Conservation (phyloP, 306 rosid genomes). For the Potentilla sterilis region DNA sequence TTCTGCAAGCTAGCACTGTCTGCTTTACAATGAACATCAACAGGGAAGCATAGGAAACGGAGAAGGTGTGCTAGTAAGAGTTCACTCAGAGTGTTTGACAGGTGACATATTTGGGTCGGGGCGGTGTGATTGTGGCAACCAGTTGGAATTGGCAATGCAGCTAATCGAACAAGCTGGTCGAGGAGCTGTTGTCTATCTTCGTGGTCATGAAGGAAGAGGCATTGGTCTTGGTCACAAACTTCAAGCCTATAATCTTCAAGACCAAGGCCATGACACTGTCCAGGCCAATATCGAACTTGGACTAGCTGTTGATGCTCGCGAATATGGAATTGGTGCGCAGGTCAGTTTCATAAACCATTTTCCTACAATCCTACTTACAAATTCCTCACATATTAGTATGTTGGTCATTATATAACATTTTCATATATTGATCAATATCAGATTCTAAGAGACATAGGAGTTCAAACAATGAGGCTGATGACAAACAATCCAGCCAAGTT, state of each 20-base stretch:
- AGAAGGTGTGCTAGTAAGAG: constrained; percentile 70
- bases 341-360: constrained; percentile 31
- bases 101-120: constrained; percentile 89
- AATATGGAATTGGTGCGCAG: constrained; percentile 88
- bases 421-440: constrained; percentile 9
- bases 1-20: not conserved
- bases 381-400: not conserved
- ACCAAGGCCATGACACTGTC: constrained; percentile 80
- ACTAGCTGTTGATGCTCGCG: constrained; percentile 75
- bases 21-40: constrained; percentile 1
- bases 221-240: constrained; percentile 88
- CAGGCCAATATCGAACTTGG: constrained; percentile 86
- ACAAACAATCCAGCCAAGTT: constrained; percentile 90
- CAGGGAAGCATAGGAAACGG: constrained; percentile 79
- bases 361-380: not conserved
- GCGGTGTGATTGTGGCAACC: constrained; percentile 88
- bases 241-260: constrained; percentile 76
- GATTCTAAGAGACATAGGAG: constrained; percentile 79
- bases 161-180: constrained; percentile 67
- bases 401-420: not conserved
- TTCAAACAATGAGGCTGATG: constrained; percentile 75
- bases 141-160: constrained; percentile 78
- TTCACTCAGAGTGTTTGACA: constrained; percentile 86
- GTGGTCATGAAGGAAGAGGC: constrained; percentile 96
- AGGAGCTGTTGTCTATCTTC: constrained; percentile 75